Evolutionary conservation across 2,329 filamentous ascomycete species (phyloP).

Genomic region (Fusarium sacchari): DNA sequence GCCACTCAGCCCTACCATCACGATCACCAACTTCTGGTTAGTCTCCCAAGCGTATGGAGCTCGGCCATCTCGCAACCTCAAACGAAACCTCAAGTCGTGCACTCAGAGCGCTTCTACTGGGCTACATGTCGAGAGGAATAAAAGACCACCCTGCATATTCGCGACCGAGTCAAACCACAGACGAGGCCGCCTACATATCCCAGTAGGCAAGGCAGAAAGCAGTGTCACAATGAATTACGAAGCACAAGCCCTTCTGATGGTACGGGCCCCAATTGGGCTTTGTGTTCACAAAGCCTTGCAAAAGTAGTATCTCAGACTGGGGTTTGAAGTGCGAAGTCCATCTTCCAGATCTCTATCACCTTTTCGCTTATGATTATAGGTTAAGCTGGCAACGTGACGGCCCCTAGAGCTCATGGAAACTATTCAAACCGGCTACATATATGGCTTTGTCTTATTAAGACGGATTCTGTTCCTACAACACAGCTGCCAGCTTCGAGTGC

Average conservation of each 20-base stretch:
- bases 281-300: neutral
- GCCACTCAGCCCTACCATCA: neutral
- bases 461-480: neutral
- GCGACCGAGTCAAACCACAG: too few relatives aligned
- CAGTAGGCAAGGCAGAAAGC: neutral
- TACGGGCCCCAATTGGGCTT: neutral
- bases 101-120: neutral
- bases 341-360: neutral
- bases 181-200: neutral
- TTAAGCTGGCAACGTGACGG: neutral
- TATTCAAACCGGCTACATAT: too few relatives aligned
- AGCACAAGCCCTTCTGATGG: neutral
- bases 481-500: neutral
- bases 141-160: rapidly evolving
- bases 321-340: neutral
- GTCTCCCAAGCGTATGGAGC: neutral
- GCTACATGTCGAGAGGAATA: neutral
- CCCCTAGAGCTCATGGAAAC: neutral
- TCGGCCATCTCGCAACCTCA: neutral
- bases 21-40: neutral
- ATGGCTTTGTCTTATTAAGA: neutral
- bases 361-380: neutral
- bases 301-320: neutral
- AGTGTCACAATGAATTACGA: neutral
- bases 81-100: neutral